These are phyloP conservation scores for Ustanciosporium gigantosporum DNA, from an alignment of 1,284 basidiomycete species.

Conservation along the genomic window DNA sequence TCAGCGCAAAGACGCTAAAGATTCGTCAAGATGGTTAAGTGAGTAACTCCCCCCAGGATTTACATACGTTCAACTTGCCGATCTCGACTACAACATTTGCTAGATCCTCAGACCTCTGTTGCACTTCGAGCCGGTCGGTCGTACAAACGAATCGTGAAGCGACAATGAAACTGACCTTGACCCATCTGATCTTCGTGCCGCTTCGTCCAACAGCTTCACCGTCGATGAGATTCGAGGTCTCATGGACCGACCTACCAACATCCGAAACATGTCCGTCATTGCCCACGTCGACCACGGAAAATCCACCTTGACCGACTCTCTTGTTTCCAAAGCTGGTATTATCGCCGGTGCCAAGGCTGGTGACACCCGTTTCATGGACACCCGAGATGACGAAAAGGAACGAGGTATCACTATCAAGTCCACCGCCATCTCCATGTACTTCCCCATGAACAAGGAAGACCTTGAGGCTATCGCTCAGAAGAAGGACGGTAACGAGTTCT, in stretches of 20 bases:
- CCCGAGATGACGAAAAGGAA: conserved; percentile 97
- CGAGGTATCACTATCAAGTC: conserved; percentile 99
- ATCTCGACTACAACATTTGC: too few species aligned
- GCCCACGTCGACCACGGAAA: conserved; percentile 93
- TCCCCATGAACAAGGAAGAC: conserved; percentile 84
- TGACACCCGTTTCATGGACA: conserved; percentile 97
- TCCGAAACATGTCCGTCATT: conserved; percentile 82
- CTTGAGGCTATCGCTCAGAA: conserved; percentile 81
- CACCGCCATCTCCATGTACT: conserved; percentile 99
- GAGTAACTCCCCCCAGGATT: too few species aligned
- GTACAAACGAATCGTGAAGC: too few species aligned
- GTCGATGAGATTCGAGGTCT: conserved; percentile 77
- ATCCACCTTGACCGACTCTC: conserved; percentile 97
- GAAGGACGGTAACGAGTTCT: conserved; percentile 90
- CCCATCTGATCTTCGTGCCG: too few species aligned
- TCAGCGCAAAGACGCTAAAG: conserved; percentile 37
- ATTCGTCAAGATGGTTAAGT: conserved; percentile 50
- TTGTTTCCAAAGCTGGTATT: conserved; percentile 99
- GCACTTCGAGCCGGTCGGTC: too few species aligned
- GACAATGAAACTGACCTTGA: too few species aligned
- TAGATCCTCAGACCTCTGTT: too few species aligned
- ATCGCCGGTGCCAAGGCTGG: conserved; percentile 91
- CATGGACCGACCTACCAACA: conserved; percentile 88
- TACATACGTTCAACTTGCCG: too few species aligned
- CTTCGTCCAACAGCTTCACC: too few species aligned